Conservation (phyloP, 805 yeast genomes). For the Millerago galiae region DNA sequence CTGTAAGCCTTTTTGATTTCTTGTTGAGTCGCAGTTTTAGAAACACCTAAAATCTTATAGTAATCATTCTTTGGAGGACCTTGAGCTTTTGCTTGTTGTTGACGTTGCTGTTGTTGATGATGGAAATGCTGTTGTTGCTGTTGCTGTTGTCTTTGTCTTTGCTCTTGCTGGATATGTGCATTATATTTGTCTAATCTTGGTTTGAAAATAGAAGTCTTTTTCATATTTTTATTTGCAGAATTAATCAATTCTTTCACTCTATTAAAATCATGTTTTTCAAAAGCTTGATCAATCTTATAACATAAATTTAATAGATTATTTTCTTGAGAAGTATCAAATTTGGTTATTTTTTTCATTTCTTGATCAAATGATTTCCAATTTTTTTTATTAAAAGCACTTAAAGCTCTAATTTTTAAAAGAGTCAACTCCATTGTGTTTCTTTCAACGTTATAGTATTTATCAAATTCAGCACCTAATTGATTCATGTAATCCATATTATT, state of each 20-base stretch:
- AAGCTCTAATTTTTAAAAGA: constrained; percentile 35
- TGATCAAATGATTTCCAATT: constrained; percentile 22
- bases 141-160: constrained; percentile 37
- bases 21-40: constrained; percentile 58
- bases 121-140: constrained; percentile 38
- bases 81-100: constrained; percentile 27
- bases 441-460: constrained; percentile 11
- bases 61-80: constrained; percentile 51
- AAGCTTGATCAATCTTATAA: constrained; percentile 30
- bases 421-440: constrained; percentile 22
- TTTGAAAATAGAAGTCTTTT: constrained; percentile 25
- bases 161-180: constrained; percentile 25
- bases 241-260: constrained; percentile 36
- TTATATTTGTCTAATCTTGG: constrained; percentile 27
- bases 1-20: constrained; percentile 81
- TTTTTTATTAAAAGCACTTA: constrained; percentile 29
- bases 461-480: constrained; percentile 14
- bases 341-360: constrained; percentile 22
- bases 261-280: constrained; percentile 27
- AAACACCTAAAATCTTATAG: constrained; percentile 69
- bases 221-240: constrained; percentile 33
- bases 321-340: constrained; percentile 13
- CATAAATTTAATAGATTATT: constrained; percentile 34
- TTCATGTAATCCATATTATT: constrained; percentile 18
- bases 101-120: constrained; percentile 34